Conservation (phyloP, 805 yeast species). For the Hanseniaspora lindneri region DNA sequence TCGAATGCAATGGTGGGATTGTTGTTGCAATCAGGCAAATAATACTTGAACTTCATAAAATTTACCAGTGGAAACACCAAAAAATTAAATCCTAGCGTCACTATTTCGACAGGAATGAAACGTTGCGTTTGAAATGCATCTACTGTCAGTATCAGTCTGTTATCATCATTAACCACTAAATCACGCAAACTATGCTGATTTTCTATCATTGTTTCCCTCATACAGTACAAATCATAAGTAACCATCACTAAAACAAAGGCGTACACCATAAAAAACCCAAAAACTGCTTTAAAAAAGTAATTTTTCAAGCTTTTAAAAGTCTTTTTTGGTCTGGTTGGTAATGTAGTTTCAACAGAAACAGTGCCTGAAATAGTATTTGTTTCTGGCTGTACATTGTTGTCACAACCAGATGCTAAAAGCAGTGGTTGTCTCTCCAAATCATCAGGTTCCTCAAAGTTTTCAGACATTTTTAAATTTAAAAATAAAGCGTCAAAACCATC, state of each 20-base stretch:
- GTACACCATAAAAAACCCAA: background rate
- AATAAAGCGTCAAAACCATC: too few species aligned
- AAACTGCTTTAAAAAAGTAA: background rate
- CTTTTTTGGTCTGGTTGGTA: background rate
- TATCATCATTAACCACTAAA: background rate
- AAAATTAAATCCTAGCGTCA: background rate
- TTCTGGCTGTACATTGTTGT: too few species aligned
- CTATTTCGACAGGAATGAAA: background rate
- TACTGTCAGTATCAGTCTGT: background rate
- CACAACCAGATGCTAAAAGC: background rate
- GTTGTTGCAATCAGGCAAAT: slow-evolving; percentile 6
- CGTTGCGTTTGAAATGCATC: background rate
- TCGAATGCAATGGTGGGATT: slow-evolving; percentile 2
- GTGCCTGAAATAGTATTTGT: too few species aligned
- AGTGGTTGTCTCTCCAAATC: background rate
- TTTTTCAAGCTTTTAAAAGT: too few species aligned
- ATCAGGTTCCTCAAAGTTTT: background rate
- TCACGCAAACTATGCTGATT: background rate
- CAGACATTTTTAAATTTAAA: background rate
- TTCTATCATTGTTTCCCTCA: background rate
- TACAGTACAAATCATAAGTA: background rate
- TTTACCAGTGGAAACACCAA: background rate
- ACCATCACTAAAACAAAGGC: background rate
- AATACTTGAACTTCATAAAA: background rate
- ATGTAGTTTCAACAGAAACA: background rate